A percentile compares a stretch with the other conserved stretches of the same genome.
phyloP scores from a whole-genome alignment of 2,329 filamentous ascomycete genomes.

The Chrysoporthe deuterocubensis region DNA sequence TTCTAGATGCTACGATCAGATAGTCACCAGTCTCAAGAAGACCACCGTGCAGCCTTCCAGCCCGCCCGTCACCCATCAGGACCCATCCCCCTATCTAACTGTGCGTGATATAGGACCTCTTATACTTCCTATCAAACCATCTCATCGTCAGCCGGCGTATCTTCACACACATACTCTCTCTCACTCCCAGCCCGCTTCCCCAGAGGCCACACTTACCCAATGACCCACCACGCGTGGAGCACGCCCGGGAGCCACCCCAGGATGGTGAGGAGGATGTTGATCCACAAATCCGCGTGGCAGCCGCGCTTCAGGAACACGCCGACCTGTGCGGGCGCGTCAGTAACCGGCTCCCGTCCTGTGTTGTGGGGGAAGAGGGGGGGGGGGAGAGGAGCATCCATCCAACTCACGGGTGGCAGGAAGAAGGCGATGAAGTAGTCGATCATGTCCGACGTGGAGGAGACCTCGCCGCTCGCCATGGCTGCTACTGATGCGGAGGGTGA shows the following conservation, averaged over 20 bases:
- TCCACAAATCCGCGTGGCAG: constrained; percentile 20
- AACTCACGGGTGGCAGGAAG: constrained; percentile 27
- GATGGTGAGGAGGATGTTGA: constrained; percentile 28
- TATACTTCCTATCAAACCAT: constrained; percentile 1
- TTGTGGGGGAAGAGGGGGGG: too few relatives aligned
- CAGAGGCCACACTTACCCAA: constrained; percentile 12
- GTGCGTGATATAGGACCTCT: constrained; percentile 17
- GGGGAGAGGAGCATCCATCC: neutral
- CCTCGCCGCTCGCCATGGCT: constrained; percentile 23
- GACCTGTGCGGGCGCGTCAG: neutral
- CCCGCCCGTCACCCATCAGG: too few relatives aligned
- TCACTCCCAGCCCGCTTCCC: too few relatives aligned
- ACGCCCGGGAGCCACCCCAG: constrained; percentile 27
- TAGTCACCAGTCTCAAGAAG: neutral
- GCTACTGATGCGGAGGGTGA: neutral
- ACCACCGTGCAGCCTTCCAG: neutral
- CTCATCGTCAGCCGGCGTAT: neutral
- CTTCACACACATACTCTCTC: too few relatives aligned
- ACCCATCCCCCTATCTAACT: neutral
- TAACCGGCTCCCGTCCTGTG: neutral
- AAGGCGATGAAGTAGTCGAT: constrained; percentile 29
- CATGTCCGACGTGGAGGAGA: constrained; percentile 27
- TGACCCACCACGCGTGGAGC: constrained; percentile 29
- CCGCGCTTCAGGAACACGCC: constrained; percentile 27
- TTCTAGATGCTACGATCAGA: too few relatives aligned